Evolutionary conservation across 345 rosid genomes (phyloP).

Genomic region (Laguncularia racemosa): DNA sequence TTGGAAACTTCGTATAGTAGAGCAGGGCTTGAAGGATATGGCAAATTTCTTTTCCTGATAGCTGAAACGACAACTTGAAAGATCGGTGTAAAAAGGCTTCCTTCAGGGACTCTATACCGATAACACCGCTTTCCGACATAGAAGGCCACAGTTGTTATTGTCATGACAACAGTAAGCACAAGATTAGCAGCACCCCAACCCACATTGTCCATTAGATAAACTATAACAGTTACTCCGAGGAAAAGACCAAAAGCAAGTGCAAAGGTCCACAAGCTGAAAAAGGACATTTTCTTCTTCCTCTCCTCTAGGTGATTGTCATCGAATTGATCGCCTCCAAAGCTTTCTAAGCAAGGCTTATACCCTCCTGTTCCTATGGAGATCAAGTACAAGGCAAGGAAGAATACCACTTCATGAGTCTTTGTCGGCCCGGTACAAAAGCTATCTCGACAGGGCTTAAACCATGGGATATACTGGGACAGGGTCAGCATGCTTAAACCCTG

Average conservation of each 20-base stretch:
- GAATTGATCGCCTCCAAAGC: conserved; percentile 53
- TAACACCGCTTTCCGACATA: conserved; percentile 20
- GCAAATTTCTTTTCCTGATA: conserved; percentile 25
- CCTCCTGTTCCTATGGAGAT: conserved; percentile 43
- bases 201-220: conserved; percentile 27
- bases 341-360: conserved; percentile 39
- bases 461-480: conserved; percentile 29
- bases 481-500: conserved; percentile 41
- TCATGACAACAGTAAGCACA: conserved; percentile 25
- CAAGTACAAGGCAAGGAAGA: conserved; percentile 37
- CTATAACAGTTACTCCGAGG: conserved; percentile 31
- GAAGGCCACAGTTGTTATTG: conserved; percentile 13
- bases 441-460: conserved; percentile 19
- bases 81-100: conserved; percentile 32
- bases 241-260: conserved; percentile 29
- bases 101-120: conserved; percentile 19
- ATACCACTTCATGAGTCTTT: conserved; percentile 29
- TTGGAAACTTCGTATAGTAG: conserved; percentile 16
- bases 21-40: conserved; percentile 18
- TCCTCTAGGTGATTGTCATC: conserved; percentile 37
- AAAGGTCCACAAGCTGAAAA: conserved; percentile 48
- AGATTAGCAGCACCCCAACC: conserved; percentile 29
- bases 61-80: conserved; percentile 36
- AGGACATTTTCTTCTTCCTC: conserved; percentile 41
- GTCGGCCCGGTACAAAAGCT: conserved; percentile 18